phyloP scores from a whole-genome alignment of 1,139 yeast species.

The Scheffersomyces lignicola region DNA sequence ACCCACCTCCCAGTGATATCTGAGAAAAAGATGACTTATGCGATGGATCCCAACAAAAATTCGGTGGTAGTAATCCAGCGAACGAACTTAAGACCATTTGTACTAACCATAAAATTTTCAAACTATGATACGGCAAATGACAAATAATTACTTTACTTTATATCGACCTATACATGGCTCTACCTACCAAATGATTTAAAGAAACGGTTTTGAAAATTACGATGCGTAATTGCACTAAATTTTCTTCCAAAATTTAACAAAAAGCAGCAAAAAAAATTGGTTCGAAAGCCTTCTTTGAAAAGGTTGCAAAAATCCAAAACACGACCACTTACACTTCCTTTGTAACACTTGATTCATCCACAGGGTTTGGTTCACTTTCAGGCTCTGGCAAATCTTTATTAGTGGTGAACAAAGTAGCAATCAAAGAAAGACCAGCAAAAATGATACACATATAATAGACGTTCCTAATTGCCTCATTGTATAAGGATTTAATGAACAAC shows the following conservation, averaged over 20 bases:
- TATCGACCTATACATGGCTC: too few species aligned
- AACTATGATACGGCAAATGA: too few species aligned
- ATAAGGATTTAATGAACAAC: conserved; percentile 20
- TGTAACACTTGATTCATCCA: background rate
- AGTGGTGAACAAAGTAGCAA: conserved; percentile 35
- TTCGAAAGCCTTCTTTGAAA: background rate
- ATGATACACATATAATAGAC: conserved; percentile 44
- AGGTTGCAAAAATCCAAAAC: too few species aligned
- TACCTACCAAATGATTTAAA: too few species aligned
- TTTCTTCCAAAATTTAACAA: conserved; percentile 35
- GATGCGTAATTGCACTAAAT: conserved; percentile 30
- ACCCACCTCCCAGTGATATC: conserved; percentile 77
- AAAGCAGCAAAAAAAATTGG: background rate
- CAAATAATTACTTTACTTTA: too few species aligned
- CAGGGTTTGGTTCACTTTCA: too few species aligned
- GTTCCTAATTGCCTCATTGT: conserved; percentile 40
- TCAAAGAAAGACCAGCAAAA: conserved; percentile 27
- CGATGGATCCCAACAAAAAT: too few species aligned
- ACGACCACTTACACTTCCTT: too few species aligned
- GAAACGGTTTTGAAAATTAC: conserved; percentile 33
- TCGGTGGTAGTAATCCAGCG: too few species aligned
- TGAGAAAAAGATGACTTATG: too few species aligned
- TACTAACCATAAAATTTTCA: too few species aligned
- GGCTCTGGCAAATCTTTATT: conserved; percentile 36
- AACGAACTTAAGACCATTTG: too few species aligned